phyloP scores from a whole-genome alignment of 805 yeast species.

The Cephaloascus albidus region DNA sequence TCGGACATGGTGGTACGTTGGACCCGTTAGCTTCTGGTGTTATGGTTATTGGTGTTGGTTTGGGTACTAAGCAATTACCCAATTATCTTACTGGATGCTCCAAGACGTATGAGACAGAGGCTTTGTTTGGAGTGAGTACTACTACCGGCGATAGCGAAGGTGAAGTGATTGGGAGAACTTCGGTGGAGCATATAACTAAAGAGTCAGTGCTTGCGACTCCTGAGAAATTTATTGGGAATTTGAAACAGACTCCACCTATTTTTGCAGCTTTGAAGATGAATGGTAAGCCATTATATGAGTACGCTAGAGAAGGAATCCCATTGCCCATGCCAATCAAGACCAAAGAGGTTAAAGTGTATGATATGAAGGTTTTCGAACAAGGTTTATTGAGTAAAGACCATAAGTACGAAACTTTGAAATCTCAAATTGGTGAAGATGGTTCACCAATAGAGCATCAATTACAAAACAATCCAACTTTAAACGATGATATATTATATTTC shows the following conservation, averaged over 20 bases:
- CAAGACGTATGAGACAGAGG: constrained; percentile 77
- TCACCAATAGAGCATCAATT: constrained; percentile 32
- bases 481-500: constrained; percentile 53
- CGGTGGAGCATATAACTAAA: constrained; percentile 45
- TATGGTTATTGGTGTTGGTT: constrained; percentile 82
- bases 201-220: constrained; percentile 41
- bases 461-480: constrained; percentile 43
- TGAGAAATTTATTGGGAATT: constrained; percentile 65
- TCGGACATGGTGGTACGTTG: constrained; percentile 98
- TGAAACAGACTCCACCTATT: constrained; percentile 90
- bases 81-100: constrained; percentile 64
- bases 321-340: constrained; percentile 78
- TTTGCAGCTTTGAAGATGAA: constrained; percentile 90
- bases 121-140: constrained; percentile 81
- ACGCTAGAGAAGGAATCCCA: constrained; percentile 82
- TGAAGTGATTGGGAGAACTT: constrained; percentile 52
- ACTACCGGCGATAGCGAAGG: constrained; percentile 95
- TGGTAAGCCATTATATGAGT: constrained; percentile 90
- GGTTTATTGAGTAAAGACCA: constrained; percentile 52
- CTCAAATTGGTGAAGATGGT: constrained; percentile 39
- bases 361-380: constrained; percentile 38
- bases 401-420: constrained; percentile 32
- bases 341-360: constrained; percentile 56
- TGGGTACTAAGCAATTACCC: constrained; percentile 78
- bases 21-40: constrained; percentile 97